Base-by-base conservation (phyloP, 1,139 yeast species). In the Magnusiomyces magnusii region DNA sequence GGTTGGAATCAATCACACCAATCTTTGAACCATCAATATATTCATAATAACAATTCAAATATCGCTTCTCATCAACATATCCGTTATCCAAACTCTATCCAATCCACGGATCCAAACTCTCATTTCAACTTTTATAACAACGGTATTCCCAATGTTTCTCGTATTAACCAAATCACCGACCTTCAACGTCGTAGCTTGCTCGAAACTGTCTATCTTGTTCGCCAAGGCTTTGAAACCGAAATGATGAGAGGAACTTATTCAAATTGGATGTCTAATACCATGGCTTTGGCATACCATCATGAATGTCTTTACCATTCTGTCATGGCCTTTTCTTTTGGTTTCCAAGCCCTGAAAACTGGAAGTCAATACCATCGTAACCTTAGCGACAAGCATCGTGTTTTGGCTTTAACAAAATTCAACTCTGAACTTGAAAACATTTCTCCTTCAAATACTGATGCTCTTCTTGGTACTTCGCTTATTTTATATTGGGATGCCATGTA, bases 401-500 rank as follows among this genome's bases (percentile, higher is more conserved):
- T 67, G 28, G 73, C 73, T 5, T 59, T 69, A 25, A 66, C 65
- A 53, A 66, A 66, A 28, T 64, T 70, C 23, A 68, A 68, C 55
- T 62, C 61, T 19, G 68, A 64, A 34, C 60, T 69, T 25, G 59
- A 61, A 42, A 61, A 62, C 24, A 64, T 62, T 39, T 56, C 58
- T 21, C 60, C 64, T n/a, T 66, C 61, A 1, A 63, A 66, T 53
- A 63, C 68, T 13, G 73, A 70, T 52, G 66, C 70, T 3, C 58
- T 70, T 19, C 56, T 70, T 24, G 65, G 69, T 5, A 63, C 71
- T 21, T 67, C 71, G n/a, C 58, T 70, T 34, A 63, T 70, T 24
- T 58, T 70, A 21, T 67, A 71, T 2, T 71, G 73, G 73, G 73
- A 69, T 55, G 66, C 66, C n/a, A 68, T 71, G 54, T 62, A 68